These are phyloP conservation scores for Penicillium roqueforti DNA, from an alignment of 495 filamentous ascomycete species.

Conservation along the genomic window DNA sequence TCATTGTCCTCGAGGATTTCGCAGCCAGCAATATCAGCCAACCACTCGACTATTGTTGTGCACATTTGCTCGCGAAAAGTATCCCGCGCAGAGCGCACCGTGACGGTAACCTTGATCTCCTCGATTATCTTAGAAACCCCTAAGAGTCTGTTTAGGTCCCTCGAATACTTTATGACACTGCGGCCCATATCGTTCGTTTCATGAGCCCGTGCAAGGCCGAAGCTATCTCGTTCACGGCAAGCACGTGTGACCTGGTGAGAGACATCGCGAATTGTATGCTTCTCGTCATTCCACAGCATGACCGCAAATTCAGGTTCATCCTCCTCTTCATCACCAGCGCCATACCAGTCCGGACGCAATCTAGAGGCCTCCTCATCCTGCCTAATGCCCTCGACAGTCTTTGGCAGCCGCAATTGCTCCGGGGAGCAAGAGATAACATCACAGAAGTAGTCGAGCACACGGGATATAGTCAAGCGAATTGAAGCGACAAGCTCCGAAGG, in stretches of 20 bases:
- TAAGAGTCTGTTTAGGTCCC: slow-evolving; percentile 66
- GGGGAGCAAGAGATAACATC: slow-evolving; percentile 98
- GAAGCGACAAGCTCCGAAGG: slow-evolving; percentile 68
- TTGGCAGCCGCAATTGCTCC: slow-evolving; percentile 83
- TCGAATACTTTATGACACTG: slow-evolving; percentile 72
- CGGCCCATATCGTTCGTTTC: slow-evolving; percentile 86
- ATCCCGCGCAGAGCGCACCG: slow-evolving; percentile 87
- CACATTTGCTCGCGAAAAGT: slow-evolving; percentile 98
- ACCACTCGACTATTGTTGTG: slow-evolving; percentile 95
- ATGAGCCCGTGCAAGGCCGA: slow-evolving; percentile 69
- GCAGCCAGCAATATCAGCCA: slow-evolving; percentile 87
- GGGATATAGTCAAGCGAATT: slow-evolving; percentile 78
- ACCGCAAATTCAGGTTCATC: slow-evolving; percentile 72
- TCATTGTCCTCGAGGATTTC: slow-evolving; percentile 75
- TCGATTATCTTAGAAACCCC: slow-evolving; percentile 78
- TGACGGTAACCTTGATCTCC: slow-evolving; percentile 92
- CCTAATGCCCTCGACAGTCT: slow-evolving; percentile 72
- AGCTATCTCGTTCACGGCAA: slow-evolving; percentile 65
- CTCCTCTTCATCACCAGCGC: slow-evolving; percentile 51
- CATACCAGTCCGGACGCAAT: slow-evolving; percentile 69
- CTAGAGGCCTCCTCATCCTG: slow-evolving; percentile 78
- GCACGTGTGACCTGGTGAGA: slow-evolving; percentile 83
- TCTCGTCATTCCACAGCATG: slow-evolving; percentile 98
- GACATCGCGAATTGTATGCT: slow-evolving; percentile 93
- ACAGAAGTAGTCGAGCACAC: slow-evolving; percentile 87